These are phyloP conservation scores for Dactylellina sp. DNA, from an alignment of 2,329 filamentous ascomycete species.

Conservation along the genomic window DNA sequence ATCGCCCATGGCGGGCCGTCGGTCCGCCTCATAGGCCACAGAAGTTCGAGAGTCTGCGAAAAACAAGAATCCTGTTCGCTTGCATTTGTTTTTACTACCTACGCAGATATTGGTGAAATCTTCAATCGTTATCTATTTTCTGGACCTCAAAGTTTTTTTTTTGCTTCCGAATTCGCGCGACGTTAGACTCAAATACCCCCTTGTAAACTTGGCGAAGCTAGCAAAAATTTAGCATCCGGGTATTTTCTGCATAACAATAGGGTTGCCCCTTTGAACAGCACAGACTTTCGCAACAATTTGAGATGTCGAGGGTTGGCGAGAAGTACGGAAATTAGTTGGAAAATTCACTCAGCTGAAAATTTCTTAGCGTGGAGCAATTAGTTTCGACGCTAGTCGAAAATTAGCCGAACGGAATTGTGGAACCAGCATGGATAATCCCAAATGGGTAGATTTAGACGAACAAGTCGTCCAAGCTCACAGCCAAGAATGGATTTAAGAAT, in stretches of 20 bases:
- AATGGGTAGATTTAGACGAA: slow-evolving; percentile 50
- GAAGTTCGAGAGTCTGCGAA: too few relatives aligned
- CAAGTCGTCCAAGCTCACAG: slow-evolving; percentile 22
- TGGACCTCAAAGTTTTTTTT: neutral
- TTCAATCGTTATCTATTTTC: slow-evolving; percentile 8
- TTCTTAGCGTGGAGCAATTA: neutral
- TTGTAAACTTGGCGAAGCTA: too few relatives aligned
- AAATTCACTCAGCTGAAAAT: slow-evolving; percentile 40
- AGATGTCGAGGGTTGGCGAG: neutral
- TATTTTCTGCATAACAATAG: slow-evolving; percentile 29
- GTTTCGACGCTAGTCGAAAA: slow-evolving; percentile 23
- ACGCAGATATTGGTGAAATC: too few relatives aligned
- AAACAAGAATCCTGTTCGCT: neutral
- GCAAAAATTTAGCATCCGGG: neutral
- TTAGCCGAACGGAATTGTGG: slow-evolving; percentile 43
- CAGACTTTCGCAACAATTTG: too few relatives aligned
- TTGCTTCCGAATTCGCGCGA: slow-evolving; percentile 32
- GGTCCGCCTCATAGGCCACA: neutral
- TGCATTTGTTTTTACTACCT: neutral
- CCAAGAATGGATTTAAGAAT: slow-evolving; percentile 5
- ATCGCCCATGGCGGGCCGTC: neutral
- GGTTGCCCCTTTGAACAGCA: neutral
- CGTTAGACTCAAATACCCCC: too few relatives aligned
- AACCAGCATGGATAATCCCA: slow-evolving; percentile 40
- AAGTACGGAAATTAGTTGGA: neutral